Evolutionary conservation across 352 stramenopile genomes (phyloP).

Genomic region (Globisporangium yorkense): DNA sequence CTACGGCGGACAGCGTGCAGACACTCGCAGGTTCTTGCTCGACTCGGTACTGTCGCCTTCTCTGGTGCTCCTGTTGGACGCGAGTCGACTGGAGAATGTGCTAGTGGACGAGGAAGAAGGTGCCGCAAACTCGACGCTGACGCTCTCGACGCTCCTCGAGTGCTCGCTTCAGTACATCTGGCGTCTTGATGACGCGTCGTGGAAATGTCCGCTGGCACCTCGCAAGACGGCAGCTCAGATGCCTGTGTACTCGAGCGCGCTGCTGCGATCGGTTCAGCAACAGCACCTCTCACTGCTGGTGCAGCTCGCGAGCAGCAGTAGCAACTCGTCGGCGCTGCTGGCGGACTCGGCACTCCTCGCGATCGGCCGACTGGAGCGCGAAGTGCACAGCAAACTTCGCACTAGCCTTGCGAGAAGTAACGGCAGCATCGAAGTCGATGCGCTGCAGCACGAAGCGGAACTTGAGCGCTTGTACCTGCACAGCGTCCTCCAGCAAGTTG

Average conservation of each 20-base stretch:
- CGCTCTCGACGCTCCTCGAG: neutral
- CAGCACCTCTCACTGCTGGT: neutral
- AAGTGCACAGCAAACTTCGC: neutral
- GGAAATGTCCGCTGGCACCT: neutral
- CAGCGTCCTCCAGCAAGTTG: too few relatives aligned
- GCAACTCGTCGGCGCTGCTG: neutral
- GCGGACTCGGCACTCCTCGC: neutral
- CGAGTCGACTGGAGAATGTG: neutral
- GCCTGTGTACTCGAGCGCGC: neutral
- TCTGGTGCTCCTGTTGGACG: neutral
- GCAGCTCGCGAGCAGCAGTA: neutral
- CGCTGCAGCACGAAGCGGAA: too few relatives aligned
- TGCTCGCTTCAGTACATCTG: neutral
- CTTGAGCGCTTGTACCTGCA: too few relatives aligned
- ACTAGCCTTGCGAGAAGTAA: neutral
- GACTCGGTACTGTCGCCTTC: neutral
- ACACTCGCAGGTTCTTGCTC: neutral
- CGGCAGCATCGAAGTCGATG: too few relatives aligned
- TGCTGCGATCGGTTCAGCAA: neutral
- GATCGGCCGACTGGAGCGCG: neutral
- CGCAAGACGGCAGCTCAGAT: neutral
- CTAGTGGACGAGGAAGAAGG: neutral
- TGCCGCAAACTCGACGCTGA: neutral
- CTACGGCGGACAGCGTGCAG: neutral
- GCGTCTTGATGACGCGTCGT: neutral